Evolutionary conservation across 1,284 basidiomycete genomes (phyloP).

Genomic region (Trichosporon faecale): DNA sequence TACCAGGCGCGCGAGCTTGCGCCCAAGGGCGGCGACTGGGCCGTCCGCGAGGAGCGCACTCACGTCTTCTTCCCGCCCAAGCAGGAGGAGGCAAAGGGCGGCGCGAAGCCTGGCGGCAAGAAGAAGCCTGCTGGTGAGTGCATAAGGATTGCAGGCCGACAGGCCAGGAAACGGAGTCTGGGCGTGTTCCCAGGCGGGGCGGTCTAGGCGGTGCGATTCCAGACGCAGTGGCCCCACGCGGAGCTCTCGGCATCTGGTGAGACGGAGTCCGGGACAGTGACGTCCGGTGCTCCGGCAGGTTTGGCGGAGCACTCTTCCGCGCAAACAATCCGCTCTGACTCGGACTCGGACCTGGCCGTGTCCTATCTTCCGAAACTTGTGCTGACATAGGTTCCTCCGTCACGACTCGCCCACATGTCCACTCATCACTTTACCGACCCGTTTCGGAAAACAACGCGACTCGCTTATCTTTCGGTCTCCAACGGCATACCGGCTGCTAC

Average conservation of each 20-base stretch:
- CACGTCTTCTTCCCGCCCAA: conserved; percentile 65
- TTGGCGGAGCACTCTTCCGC: not conserved
- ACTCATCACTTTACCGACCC: not conserved
- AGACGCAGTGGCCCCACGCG: too few relatives aligned
- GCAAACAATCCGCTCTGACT: not conserved
- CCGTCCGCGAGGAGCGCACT: conserved; percentile 63
- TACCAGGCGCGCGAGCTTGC: conserved; percentile 55
- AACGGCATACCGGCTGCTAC: not conserved
- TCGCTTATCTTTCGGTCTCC: not conserved
- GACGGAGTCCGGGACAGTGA: too few relatives aligned
- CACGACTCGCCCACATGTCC: not conserved
- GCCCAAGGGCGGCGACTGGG: conserved; percentile 57
- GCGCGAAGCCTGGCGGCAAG: conserved; percentile 15
- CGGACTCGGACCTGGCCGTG: not conserved
- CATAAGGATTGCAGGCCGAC: too few relatives aligned
- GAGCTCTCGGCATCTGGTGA: too few relatives aligned
- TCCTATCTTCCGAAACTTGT: not conserved
- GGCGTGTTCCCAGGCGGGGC: too few relatives aligned
- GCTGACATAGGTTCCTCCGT: conserved; percentile 9
- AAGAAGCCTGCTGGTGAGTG: conserved; percentile 19
- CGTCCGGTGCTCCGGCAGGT: not conserved
- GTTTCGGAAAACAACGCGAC: not conserved
- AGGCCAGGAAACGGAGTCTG: too few relatives aligned
- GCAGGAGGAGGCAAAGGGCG: not conserved
- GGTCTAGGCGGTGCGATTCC: too few relatives aligned